phyloP scores from a whole-genome alignment of 2,329 filamentous ascomycete species.

The Pyrenochaeta sp. region DNA sequence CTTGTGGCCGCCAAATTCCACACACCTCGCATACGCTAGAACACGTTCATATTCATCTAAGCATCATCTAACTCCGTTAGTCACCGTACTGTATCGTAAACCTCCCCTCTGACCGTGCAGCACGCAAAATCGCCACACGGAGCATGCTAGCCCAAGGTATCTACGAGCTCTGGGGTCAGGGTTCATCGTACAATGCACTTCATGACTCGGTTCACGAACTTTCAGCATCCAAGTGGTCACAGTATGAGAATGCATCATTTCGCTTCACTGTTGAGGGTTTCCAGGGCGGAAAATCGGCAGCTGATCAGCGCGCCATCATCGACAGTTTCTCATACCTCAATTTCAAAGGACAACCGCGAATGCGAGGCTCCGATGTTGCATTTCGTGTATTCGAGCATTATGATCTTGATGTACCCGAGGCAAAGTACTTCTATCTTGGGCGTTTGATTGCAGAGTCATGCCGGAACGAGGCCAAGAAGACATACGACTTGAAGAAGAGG shows the following conservation, averaged over 20 bases:
- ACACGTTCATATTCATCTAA: not conserved
- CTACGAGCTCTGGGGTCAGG: conserved; percentile 87
- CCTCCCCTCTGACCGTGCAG: conserved; percentile 69
- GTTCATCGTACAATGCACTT: conserved; percentile 70
- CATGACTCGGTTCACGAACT: conserved; percentile 68
- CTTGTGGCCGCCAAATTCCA: not conserved
- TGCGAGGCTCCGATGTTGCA: conserved; percentile 72
- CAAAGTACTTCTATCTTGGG: conserved; percentile 72
- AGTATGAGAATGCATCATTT: conserved; percentile 73
- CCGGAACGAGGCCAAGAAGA: conserved; percentile 69
- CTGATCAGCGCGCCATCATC: conserved; percentile 76
- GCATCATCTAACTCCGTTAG: conserved; percentile 55
- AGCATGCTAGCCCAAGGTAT: conserved; percentile 84
- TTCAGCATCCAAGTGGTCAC: conserved; percentile 70
- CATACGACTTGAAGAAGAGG: conserved; percentile 90
- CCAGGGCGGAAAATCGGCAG: conserved; percentile 71
- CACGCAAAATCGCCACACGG: conserved; percentile 72
- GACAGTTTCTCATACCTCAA: conserved; percentile 80
- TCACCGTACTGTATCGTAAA: conserved; percentile 85
- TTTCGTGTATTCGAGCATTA: conserved; percentile 89
- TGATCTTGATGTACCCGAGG: conserved; percentile 60
- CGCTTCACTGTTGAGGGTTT: conserved; percentile 87
- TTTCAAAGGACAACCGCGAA: conserved; percentile 78
- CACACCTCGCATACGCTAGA: conserved; percentile 7
- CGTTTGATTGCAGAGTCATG: conserved; percentile 72